Conservation (phyloP, 306 rosid species). For the Argentina anserina region DNA sequence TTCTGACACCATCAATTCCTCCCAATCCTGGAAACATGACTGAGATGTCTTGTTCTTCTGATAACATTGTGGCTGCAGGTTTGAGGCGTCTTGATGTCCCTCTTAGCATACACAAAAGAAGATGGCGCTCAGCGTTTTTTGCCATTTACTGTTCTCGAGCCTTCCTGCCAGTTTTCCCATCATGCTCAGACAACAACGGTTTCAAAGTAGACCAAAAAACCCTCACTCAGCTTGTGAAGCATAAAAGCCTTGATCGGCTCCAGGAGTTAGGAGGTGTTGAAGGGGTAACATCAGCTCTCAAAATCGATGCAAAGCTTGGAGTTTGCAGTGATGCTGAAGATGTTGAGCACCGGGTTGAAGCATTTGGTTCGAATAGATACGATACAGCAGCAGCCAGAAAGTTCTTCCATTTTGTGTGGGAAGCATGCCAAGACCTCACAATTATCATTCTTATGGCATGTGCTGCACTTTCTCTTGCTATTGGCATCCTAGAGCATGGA, state of each 20-base stretch:
- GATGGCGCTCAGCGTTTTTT: slow-evolving; percentile 48
- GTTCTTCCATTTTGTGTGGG: slow-evolving; percentile 27
- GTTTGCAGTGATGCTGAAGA: slow-evolving; percentile 17
- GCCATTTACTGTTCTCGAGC: slow-evolving; percentile 52
- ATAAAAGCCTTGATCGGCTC: slow-evolving; percentile 29
- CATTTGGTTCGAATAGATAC: slow-evolving; percentile 34
- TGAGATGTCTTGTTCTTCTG: background rate
- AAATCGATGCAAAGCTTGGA: slow-evolving; percentile 24
- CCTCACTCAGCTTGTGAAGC: slow-evolving; percentile 31
- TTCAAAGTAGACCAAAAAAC: slow-evolving; percentile 20
- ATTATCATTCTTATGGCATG: slow-evolving; percentile 35
- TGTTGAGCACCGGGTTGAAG: slow-evolving; percentile 5
- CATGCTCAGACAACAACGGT: background rate
- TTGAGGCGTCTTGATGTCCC: slow-evolving; percentile 9
- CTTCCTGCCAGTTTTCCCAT: slow-evolving; percentile 8
- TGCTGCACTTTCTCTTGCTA: slow-evolving; percentile 38
- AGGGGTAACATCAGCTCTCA: slow-evolving; percentile 28
- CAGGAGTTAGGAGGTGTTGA: slow-evolving; percentile 30
- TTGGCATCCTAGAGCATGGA: slow-evolving; percentile 34
- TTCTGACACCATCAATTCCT: background rate
- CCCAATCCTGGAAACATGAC: background rate
- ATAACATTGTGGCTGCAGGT: background rate
- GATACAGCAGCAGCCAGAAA: slow-evolving; percentile 22
- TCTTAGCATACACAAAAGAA: slow-evolving; percentile 22
- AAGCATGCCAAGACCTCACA: slow-evolving; percentile 37